These are phyloP conservation scores for Bolboschoenus planiculmis DNA, from an alignment of 176 grass and related monocot genomes.

Conservation along the genomic window DNA sequence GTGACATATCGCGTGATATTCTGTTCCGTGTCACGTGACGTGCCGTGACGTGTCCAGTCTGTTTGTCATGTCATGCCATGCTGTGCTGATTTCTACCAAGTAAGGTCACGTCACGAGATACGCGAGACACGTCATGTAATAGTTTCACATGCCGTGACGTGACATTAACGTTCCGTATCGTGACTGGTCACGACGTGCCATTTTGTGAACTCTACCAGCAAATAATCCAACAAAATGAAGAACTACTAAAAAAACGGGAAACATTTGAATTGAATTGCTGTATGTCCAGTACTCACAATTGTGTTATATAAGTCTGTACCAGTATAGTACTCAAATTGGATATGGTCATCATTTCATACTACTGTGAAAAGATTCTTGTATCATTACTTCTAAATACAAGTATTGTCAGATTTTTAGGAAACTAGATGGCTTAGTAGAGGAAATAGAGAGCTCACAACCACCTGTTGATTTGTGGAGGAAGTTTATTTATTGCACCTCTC, in stretches of 20 bases:
- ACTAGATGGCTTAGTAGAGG: constrained; percentile 61
- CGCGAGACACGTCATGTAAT: no score
- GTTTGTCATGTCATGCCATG: no score
- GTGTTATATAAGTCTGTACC: not conserved
- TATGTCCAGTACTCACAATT: not conserved
- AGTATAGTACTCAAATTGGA: not conserved
- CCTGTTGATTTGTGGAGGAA: constrained; percentile 87
- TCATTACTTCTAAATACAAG: not conserved
- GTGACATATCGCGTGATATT: no score
- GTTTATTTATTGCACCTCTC: constrained; percentile 91
- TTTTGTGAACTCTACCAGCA: no score
- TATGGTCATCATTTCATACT: not conserved
- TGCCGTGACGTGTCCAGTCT: no score
- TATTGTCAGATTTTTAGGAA: constrained; percentile 65
- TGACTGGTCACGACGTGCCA: no score
- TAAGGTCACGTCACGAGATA: no score
- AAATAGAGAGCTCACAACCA: constrained; percentile 77
- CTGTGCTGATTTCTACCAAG: no score
- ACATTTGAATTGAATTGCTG: not conserved
- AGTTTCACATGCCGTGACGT: no score
- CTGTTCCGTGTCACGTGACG: no score
- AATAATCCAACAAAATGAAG: not conserved
- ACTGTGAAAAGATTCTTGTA: not conserved
- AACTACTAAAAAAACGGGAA: not conserved
- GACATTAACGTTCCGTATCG: no score